Evolutionary conservation across 2,329 filamentous ascomycete species (phyloP).

Genomic region (Ophiosphaerella narmari): DNA sequence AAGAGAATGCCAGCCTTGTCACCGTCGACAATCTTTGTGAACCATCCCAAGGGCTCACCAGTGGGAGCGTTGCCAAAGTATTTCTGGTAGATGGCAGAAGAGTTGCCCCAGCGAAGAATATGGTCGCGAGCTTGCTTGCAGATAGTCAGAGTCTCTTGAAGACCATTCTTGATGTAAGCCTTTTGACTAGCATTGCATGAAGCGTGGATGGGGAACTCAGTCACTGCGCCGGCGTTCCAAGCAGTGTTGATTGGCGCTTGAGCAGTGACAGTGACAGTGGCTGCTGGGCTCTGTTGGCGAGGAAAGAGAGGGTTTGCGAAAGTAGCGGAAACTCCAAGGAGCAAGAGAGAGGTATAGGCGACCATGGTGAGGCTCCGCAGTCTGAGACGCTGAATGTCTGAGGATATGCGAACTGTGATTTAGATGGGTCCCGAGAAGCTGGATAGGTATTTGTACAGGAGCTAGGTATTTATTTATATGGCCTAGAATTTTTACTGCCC

Average conservation of each 20-base stretch:
- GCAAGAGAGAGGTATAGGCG: slow-evolving; percentile 24
- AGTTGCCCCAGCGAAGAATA: slow-evolving; percentile 61
- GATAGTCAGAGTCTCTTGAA: slow-evolving; percentile 63
- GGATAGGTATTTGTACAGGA: slow-evolving; percentile 21
- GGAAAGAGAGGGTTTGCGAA: slow-evolving; percentile 32
- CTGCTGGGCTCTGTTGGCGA: slow-evolving; percentile 18
- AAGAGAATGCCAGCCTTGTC: slow-evolving; percentile 64
- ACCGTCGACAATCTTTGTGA: slow-evolving; percentile 62
- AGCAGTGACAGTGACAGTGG: slow-evolving; percentile 29
- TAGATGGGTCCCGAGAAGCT: slow-evolving; percentile 23
- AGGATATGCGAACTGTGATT: slow-evolving; percentile 22
- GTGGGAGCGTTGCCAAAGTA: slow-evolving; percentile 69
- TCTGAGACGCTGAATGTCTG: slow-evolving; percentile 3
- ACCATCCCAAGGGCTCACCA: slow-evolving; percentile 65
- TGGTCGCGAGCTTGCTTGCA: slow-evolving; percentile 67
- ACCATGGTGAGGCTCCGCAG: slow-evolving; percentile 24
- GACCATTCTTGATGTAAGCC: slow-evolving; percentile 59
- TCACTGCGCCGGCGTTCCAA: slow-evolving; percentile 47
- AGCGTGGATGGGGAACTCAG: slow-evolving; percentile 60
- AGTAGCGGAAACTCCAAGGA: slow-evolving; percentile 32
- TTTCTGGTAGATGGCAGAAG: slow-evolving; percentile 64
- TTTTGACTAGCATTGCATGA: slow-evolving; percentile 69
- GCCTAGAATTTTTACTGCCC: not conserved
- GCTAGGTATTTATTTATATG: slow-evolving; percentile 26
- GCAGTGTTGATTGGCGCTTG: slow-evolving; percentile 24